phyloP scores from a whole-genome alignment of 2,329 filamentous ascomycete genomes.

The Claviceps fusiformis region DNA sequence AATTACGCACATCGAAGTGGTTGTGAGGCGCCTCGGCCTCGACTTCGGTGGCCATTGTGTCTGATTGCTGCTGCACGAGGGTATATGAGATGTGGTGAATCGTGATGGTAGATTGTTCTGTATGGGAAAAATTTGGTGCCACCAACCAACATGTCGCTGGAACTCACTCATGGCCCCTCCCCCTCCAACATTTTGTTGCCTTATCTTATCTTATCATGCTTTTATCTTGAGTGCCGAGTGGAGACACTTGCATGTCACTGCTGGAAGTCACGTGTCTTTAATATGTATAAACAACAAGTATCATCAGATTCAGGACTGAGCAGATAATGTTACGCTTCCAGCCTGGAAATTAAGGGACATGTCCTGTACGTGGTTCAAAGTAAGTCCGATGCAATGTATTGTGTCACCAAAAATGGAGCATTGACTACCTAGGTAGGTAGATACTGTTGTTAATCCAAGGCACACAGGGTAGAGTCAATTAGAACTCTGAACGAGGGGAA shows the following conservation, averaged over 20 bases:
- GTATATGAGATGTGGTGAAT: too few relatives aligned
- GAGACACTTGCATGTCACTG: not conserved
- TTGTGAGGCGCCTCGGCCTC: conserved; percentile 9
- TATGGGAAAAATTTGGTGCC: not conserved
- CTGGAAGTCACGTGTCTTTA: not conserved
- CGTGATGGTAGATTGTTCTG: not conserved
- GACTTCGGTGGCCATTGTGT: not conserved
- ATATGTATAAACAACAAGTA: too few relatives aligned
- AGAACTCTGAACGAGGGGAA: too few relatives aligned
- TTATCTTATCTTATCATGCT: not conserved
- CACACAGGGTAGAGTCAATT: too few relatives aligned
- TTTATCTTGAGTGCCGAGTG: not conserved
- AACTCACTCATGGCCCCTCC: not conserved
- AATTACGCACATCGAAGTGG: conserved; percentile 3
- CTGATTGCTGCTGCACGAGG: not conserved
- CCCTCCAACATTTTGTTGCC: not conserved
- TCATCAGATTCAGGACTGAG: too few relatives aligned
- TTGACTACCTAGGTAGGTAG: too few relatives aligned
- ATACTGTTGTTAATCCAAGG: too few relatives aligned
- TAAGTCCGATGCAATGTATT: too few relatives aligned
- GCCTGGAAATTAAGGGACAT: too few relatives aligned
- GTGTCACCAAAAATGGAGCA: too few relatives aligned
- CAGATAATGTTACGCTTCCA: too few relatives aligned
- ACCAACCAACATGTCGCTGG: not conserved
- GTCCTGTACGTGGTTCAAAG: too few relatives aligned